These are phyloP conservation scores for Silene uniflora DNA, from an alignment of 148 eudicot genomes.

Conservation along the genomic window DNA sequence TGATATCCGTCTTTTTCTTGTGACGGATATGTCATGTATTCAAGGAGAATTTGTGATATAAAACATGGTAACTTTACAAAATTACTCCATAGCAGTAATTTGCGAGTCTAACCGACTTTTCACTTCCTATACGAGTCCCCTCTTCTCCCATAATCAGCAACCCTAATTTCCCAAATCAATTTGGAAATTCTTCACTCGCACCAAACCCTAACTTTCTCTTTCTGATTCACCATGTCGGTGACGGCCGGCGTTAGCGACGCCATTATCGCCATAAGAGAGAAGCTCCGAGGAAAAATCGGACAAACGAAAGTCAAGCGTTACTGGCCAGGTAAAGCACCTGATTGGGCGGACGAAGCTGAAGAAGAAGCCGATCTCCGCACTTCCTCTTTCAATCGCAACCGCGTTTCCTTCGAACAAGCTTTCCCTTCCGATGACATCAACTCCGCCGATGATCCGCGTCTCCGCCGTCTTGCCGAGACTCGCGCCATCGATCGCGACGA, in stretches of 20 bases:
- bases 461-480: conserved; percentile 58
- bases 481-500: conserved; percentile 51
- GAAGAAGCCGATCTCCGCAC: conserved; percentile 52
- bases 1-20: too few relatives aligned
- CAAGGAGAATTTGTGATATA: too few relatives aligned
- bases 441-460: conserved; percentile 52
- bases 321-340: conserved; percentile 81
- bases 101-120: too few relatives aligned
- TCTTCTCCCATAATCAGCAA: too few relatives aligned
- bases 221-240: conserved; percentile 52
- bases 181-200: too few relatives aligned
- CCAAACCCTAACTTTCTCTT: conserved; percentile 25
- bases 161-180: too few relatives aligned
- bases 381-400: conserved; percentile 28
- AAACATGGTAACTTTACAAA: too few relatives aligned
- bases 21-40: too few relatives aligned
- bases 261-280: conserved; percentile 67
- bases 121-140: too few relatives aligned
- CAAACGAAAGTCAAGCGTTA: conserved; percentile 87
- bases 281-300: conserved; percentile 79
- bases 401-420: conserved; percentile 37
- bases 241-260: conserved; percentile 84
- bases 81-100: too few relatives aligned
- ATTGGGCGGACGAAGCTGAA: conserved; percentile 75
- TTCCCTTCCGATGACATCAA: conserved; percentile 37